Evolutionary conservation across 1,284 basidiomycete species (phyloP).

Genomic region (Rhizoctonia solani): DNA sequence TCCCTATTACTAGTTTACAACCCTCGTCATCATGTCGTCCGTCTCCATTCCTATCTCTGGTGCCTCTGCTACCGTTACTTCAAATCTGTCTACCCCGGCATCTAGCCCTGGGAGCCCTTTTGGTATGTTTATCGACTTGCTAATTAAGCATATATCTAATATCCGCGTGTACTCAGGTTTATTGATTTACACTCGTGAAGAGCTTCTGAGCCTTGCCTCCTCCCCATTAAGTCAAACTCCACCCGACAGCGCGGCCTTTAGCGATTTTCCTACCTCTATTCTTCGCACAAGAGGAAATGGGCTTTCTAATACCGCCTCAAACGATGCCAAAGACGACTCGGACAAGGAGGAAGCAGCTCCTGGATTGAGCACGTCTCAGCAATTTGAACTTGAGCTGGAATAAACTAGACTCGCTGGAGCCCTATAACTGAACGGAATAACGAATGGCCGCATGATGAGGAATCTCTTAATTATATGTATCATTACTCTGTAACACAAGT

Average conservation of each 20-base stretch:
- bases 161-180: constrained; percentile 3
- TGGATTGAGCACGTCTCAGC: constrained; percentile 8
- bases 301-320: constrained; percentile 6
- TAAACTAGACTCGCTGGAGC: neutral
- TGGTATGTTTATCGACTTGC: neutral
- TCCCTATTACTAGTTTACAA: constrained; percentile 2
- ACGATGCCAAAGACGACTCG: constrained; percentile 12
- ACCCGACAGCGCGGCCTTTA: constrained; percentile 22
- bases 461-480: constrained; percentile 19
- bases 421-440: constrained; percentile 4
- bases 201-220: constrained; percentile 30
- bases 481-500: constrained; percentile 19
- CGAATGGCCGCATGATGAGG: neutral
- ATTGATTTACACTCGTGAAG: constrained; percentile 29
- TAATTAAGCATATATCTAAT: neutral
- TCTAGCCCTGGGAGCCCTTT: constrained; percentile 7
- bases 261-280: constrained; percentile 10
- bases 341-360: constrained; percentile 13
- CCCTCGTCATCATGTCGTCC: constrained; percentile 17
- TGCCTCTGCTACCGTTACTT: neutral
- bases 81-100: constrained; percentile 15
- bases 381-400: constrained; percentile 32
- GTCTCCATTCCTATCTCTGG: constrained; percentile 28
- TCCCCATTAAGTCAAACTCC: constrained; percentile 30
- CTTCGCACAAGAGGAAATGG: constrained; percentile 8